Base-by-base conservation (phyloP, 83 land plant species). In the Picea abies region DNA sequence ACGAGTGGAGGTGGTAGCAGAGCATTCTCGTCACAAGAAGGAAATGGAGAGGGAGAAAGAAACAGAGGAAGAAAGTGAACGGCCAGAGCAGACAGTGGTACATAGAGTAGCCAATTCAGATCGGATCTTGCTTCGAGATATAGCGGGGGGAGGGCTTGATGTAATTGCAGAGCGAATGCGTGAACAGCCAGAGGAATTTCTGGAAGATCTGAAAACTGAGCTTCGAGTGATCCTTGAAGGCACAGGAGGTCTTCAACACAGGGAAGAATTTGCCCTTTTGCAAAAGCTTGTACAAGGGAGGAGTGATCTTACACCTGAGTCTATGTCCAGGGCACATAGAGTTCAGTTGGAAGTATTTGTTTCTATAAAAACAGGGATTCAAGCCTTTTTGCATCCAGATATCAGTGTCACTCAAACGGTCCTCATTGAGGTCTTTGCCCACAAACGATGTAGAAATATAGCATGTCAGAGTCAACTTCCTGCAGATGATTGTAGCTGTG, bases 321-420 rank as follows among this genome's bases (percentile, higher is more conserved):
- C 89, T 4, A 88, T 96, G 62, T 75, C 80, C 76, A 83, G 91
- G 77, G 94, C 99, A 23, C 94, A 96, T 75, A 79, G 92, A 23
- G 91, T 85, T 61, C 98, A 96, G 88, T 84, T 96, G 37, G 98
- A 96, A 81, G 92, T 96, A 63, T 86, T 96, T 32, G 99, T 96
- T 75, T 91, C 99, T 19, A 85, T 96, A 41, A 96, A 94, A 63
- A 95, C 92, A 35, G 99, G 99, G 37, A 96, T 96, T 68, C 98
- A 89, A 89, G 99, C 94, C n/a, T 96, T 96, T 80, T 73, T 96
- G 80, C 99, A 90, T 80, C 98, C 98, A 29, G 93, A 88, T 78
- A 89, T 96, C 64, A 89, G 91, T 77, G 89, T 95, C 39, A 87
- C 96, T 37, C 98, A 94, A 72, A 87, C 84, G 67, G 89, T 90